phyloP scores from a whole-genome alignment of 352 stramenopile species.

The Globisporangium splendens region DNA sequence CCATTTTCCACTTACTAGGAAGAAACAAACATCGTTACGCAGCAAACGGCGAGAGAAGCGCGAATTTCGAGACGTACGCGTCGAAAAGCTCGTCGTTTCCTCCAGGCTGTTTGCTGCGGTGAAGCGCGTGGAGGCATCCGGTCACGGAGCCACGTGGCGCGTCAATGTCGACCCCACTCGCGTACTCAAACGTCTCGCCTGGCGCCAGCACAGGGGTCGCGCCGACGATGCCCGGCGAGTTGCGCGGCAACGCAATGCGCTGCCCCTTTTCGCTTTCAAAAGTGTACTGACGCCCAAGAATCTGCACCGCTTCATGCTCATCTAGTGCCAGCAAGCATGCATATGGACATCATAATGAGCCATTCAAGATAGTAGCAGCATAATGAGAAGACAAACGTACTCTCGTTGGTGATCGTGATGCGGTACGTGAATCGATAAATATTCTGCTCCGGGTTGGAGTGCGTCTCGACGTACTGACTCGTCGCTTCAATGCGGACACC shows the following conservation, averaged over 20 bases:
- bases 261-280: slow-evolving; percentile 71
- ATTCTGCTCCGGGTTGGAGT: slow-evolving; percentile 45
- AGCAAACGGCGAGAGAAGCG: slow-evolving; percentile 28
- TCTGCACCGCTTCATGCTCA: slow-evolving; percentile 45
- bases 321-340: slow-evolving; percentile 23
- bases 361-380: no score
- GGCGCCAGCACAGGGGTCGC: slow-evolving; percentile 57
- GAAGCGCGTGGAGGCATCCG: slow-evolving; percentile 63
- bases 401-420: slow-evolving; percentile 75
- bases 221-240: slow-evolving; percentile 70
- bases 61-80: slow-evolving; percentile 64
- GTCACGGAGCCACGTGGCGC: slow-evolving; percentile 50
- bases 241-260: slow-evolving; percentile 47
- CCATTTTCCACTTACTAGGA: no score
- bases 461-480: slow-evolving; percentile 57
- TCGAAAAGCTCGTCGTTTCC: slow-evolving; percentile 52
- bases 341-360: no score
- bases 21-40: background rate
- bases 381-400: slow-evolving; percentile 21
- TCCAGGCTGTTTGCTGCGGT: slow-evolving; percentile 18
- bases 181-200: slow-evolving; percentile 79
- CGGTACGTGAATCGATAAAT: slow-evolving; percentile 78
- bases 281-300: slow-evolving; percentile 71
- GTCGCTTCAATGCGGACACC: slow-evolving; percentile 71
- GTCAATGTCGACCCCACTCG: slow-evolving; percentile 74